Base-by-base conservation (phyloP, 1,284 basidiomycete species). In the Trichosporon coremiiforme region DNA sequence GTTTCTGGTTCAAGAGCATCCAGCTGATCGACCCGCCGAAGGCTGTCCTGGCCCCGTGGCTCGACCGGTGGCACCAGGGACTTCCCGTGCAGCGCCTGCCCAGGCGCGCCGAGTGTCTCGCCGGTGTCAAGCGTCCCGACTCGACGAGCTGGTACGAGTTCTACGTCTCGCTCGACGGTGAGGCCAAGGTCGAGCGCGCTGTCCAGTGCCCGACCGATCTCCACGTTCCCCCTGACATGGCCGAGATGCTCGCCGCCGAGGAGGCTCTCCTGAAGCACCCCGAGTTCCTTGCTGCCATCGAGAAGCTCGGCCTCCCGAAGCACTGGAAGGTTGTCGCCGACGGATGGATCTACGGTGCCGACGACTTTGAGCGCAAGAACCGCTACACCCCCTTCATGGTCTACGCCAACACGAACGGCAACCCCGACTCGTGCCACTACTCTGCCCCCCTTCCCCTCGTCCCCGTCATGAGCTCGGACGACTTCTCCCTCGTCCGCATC, bases 401-500 rank as follows among this genome's bases (percentile, higher is more conserved):
- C 60, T 74, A 74, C 73, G 66, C 71, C 63, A 71, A 68, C 69
- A 68, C 69, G n/a, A 25, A 41, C 66, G 41, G 66, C 53, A 65
- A 72, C 69, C 64, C 64, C n/a, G 69, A 74, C 69, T 73, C 75
- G 45, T 78, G 77, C 73, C 82, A 83, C 75, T 84, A 84, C 73
- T 74, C 81, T 33, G 74, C 75, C 17, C 83, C 83, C 0, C 71
- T 84, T 7, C 82, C 83, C 4, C 71, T 84, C 64, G 72, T 82
- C 25, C 83, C 83, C 4, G 75, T 78, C 35, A 70, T 83, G 57
- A 73, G 74, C 50, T 75, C 77, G 22, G 72, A 78, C 71, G 66
- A 70, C 45, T 76, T 78, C 20, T 41, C 50, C 10, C 69, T 74
- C 53, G 66, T 74, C 65, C 69, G 69, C 60, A 70, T 74, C 68